A percentile compares a stretch with the other conserved stretches of the same genome.
Conservation (phyloP, 768 basidiomycete species). For the Suillus subaureus region DNA sequence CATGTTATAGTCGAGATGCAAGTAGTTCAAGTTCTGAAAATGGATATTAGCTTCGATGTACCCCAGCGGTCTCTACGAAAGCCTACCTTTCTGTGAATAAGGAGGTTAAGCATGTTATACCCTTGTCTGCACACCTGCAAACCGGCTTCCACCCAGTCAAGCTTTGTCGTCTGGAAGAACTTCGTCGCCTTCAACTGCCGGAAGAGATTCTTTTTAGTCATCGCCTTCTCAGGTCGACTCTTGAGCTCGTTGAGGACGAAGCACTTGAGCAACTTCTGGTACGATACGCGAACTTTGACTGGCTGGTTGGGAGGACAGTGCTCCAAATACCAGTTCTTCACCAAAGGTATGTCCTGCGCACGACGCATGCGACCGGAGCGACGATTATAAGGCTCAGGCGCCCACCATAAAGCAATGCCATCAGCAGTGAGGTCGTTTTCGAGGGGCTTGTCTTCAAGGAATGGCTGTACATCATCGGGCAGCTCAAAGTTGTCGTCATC, state of each 20-base stretch:
- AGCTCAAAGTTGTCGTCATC: constrained; percentile 90
- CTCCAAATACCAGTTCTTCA: constrained; percentile 99
- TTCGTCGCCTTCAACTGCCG: constrained; percentile 96
- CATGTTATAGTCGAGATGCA: constrained; percentile 98
- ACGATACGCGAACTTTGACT: constrained; percentile 98
- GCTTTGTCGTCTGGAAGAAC: constrained; percentile 96
- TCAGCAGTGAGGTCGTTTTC: constrained; percentile 94
- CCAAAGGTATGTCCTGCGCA: constrained; percentile 92
- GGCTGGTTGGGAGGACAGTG: constrained; percentile 96
- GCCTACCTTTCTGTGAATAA: constrained; percentile 94
- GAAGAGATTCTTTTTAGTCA: constrained; percentile 98
- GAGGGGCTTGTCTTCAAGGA: constrained; percentile 75
- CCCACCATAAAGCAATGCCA: constrained; percentile 98
- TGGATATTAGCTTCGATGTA: neutral
- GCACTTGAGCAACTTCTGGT: constrained; percentile 96
- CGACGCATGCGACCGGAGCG: constrained; percentile 91
- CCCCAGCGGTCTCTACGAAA: neutral
- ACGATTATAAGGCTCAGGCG: constrained; percentile 92
- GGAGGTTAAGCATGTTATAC: constrained; percentile 98
- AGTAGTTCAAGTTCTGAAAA: constrained; percentile 81
- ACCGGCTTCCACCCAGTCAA: constrained; percentile 99
- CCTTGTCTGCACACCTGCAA: constrained; percentile 98
- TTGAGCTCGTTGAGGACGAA: constrained; percentile 94
- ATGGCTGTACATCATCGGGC: constrained; percentile 75
- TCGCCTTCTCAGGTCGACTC: constrained; percentile 88